These are phyloP conservation scores for Monosporascus sp. DNA, from an alignment of 2,329 filamentous ascomycete species.

Conservation along the genomic window DNA sequence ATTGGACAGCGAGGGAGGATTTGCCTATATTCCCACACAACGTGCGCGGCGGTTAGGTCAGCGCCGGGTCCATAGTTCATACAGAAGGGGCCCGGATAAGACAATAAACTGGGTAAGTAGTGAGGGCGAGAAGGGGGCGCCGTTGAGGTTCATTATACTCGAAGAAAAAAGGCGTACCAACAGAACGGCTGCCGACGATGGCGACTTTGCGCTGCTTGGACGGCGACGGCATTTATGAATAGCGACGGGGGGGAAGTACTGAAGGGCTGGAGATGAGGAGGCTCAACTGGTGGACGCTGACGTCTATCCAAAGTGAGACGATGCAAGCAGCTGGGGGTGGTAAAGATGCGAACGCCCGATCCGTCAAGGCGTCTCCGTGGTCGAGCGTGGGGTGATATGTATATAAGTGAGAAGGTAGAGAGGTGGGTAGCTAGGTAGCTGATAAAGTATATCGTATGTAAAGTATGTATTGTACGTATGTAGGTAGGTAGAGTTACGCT, in stretches of 20 bases:
- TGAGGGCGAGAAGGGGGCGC: background rate
- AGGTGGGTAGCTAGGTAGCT: no score
- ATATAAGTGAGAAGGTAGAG: no score
- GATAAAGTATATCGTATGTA: no score
- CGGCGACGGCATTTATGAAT: constrained; percentile 50
- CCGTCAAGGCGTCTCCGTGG: no score
- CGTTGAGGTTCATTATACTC: no score
- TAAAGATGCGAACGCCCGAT: no score
- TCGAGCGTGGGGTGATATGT: no score
- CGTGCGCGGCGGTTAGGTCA: background rate
- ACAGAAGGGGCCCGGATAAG: constrained; percentile 6
- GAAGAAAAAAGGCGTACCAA: constrained; percentile 52
- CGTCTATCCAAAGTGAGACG: background rate
- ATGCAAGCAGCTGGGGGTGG: background rate
- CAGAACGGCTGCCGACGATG: constrained; percentile 74
- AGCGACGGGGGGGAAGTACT: background rate
- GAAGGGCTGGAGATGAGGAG: background rate
- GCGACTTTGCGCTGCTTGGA: constrained; percentile 78
- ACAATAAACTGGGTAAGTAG: background rate
- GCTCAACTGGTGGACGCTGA: background rate
- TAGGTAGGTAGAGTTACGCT: no score
- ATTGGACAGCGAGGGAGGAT: constrained; percentile 93
- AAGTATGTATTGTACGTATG: no score
- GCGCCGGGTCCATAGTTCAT: background rate
- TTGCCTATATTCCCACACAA: constrained; percentile 61